Evolutionary conservation across 352 stramenopile species (phyloP), one percentile per base, ranked within the genome.

Genomic region (Phytophthora syringae): DNA sequence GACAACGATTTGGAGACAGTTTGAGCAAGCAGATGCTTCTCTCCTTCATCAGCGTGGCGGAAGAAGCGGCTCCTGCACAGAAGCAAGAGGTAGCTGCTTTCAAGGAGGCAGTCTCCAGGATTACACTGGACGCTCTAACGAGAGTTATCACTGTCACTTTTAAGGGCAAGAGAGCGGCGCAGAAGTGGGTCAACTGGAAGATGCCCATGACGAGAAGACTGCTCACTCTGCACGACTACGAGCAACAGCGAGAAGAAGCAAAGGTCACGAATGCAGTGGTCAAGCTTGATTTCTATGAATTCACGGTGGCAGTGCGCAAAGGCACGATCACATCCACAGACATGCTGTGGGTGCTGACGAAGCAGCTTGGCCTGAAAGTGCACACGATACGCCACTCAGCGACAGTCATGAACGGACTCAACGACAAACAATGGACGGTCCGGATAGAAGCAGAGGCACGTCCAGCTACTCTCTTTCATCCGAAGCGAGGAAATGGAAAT

Each of bases 221-320:
- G 10, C 45, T 63, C 0, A 3, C 55, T 9, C 6, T 63, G 3
- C 25, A 50, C 0, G 45, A 55, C 22, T 63, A 63, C n/a, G 36
- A 63, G n/a, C 9, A 11, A 5, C 7, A 51, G 18, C 7, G 25
- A 15, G 55, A 63, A 18, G 4, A 9, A 9, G 55, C 45, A 1
- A 30, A 21, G 10, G 22, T 3, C 0, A 55, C 44, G 10, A 25
- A 55, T 15, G 44, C 36, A 5, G 5, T 55, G 0, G 44, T 63
- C 0, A 30, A 34, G 13, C 9, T 63, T 16, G 45, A 50, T 24
- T 63, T 27, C 4, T 63, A 63, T 24, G 18, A 10, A 2, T 63
- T 55, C 1, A 49, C 21, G 6, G 24, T 42, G 5, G 44, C 3
- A 1, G 34, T 47, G 1, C 5, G 5, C 7, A 28, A n/a, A 10